A percentile compares a stretch with the other conserved stretches of the same genome.
phyloP scores from a whole-genome alignment of 768 basidiomycete genomes.

The Collybia sp. region DNA sequence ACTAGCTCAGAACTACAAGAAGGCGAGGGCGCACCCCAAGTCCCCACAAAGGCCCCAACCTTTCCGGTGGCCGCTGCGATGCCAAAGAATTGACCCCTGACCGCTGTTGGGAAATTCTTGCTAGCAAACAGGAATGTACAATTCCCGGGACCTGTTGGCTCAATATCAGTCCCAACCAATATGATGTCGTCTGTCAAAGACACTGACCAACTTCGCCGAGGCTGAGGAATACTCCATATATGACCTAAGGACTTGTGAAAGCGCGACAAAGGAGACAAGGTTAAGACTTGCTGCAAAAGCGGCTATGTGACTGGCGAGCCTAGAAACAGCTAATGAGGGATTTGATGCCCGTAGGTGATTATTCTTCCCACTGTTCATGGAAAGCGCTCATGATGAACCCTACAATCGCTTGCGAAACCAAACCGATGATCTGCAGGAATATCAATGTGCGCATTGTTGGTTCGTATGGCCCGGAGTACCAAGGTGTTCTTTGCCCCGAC shows the following conservation, averaged over 20 bases:
- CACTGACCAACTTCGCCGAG: conserved; percentile 77
- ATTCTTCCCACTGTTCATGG: conserved; percentile 43
- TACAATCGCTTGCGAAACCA: conserved; percentile 65
- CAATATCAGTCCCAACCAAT: too few species aligned
- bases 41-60: conserved; percentile 77
- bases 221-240: conserved; percentile 87
- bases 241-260: conserved; percentile 34
- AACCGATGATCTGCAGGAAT: conserved; percentile 54
- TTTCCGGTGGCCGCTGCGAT: conserved; percentile 82
- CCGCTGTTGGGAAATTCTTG: conserved; percentile 79
- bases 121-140: conserved; percentile 78
- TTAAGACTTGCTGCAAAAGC: conserved; percentile 58
- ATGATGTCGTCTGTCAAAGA: too few species aligned
- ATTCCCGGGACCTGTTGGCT: conserved; percentile 43
- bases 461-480: conserved; percentile 27
- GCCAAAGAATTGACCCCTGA: conserved; percentile 86
- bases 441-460: background rate
- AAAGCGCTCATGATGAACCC: conserved; percentile 89
- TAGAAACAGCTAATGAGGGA: conserved; percentile 10
- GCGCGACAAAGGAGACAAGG: too few species aligned
- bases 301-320: conserved; percentile 58
- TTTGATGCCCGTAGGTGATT: background rate
- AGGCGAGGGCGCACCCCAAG: conserved; percentile 52
- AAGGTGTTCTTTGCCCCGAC: conserved; percentile 73
- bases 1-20: background rate